Base-by-base conservation (phyloP, 1,139 yeast species). In the Saccharomycopsis phalli region DNA sequence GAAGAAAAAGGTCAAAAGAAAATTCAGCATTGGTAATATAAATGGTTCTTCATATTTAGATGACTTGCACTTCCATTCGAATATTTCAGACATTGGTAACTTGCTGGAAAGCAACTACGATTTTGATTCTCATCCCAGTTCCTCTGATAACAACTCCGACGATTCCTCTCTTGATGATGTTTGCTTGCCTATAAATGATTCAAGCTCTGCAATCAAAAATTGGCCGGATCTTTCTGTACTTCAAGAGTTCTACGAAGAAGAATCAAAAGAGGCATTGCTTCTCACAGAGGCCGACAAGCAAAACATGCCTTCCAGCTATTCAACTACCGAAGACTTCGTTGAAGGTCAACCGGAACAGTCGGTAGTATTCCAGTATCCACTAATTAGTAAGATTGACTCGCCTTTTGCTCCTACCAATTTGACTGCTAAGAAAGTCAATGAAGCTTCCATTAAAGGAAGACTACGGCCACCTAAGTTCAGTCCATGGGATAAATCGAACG, bases 131-230 rank as follows among this genome's bases (percentile, higher is more conserved):
- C 48, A 45, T 14, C 44, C 46, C 7, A 40, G 42, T 10, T 37
- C 42, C 14, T 34, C 40, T 4, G 42, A 31, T 22, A 37, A 31
- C 13, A 44, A 44, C 14, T 30, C 35, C 4, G 40, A 31, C 22
- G 78, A 76, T 44, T 77, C 91, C 4, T 81, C 95, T 1, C 62
- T 88, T 45, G 88, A 81, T 55, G 97, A 91, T 59, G 98, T 91
- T 27, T 84, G 94, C 55, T 73, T 82, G 56, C 93, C 93, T 1
- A 57, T 81, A 23, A 81, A 74, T 37, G 53, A 53, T 27, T 26
- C 38, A 2, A 33, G 29, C 22, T 34, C 40, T 4, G n/a, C 11
- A 3, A 17, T 27, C 11, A 37, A 32, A 16, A 34, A 34, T 35
- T 88, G 96, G 97, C 97, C 97, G 1, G 96, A 91, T 54, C 63